Percentiles rank a stretch among this genome's conserved stretches.
phyloP scores from a whole-genome alignment of 2,329 filamentous ascomycete genomes.

The Neurospora crassa region DNA sequence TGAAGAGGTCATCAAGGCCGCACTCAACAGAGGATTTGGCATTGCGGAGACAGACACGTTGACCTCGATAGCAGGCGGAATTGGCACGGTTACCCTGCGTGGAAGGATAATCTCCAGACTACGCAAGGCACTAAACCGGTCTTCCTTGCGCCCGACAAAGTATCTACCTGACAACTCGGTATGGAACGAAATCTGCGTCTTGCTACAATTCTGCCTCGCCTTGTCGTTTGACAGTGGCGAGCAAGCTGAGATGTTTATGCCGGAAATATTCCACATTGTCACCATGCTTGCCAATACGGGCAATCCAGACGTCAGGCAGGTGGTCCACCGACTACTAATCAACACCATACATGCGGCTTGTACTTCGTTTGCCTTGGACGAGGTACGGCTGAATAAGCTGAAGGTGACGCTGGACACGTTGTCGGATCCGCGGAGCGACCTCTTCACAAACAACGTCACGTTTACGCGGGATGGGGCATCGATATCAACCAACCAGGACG shows the following conservation, averaged over 20 bases:
- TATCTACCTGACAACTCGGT: slow-evolving; percentile 56
- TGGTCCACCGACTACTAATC: slow-evolving; percentile 54
- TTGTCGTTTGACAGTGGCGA: slow-evolving; percentile 59
- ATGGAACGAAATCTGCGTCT: slow-evolving; percentile 59
- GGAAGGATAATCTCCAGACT: slow-evolving; percentile 57
- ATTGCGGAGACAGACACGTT: slow-evolving; percentile 51
- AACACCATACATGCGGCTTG: slow-evolving; percentile 61
- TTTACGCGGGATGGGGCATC: slow-evolving; percentile 43
- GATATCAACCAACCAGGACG: slow-evolving; percentile 44
- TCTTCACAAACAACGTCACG: slow-evolving; percentile 40
- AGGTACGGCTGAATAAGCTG: slow-evolving; percentile 46
- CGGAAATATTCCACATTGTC: slow-evolving; percentile 61
- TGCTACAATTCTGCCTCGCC: slow-evolving; percentile 56
- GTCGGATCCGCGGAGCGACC: slow-evolving; percentile 49
- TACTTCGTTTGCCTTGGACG: slow-evolving; percentile 54
- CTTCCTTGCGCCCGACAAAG: slow-evolving; percentile 56
- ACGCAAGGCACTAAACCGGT: slow-evolving; percentile 57
- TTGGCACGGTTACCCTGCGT: slow-evolving; percentile 55
- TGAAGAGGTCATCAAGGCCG: slow-evolving; percentile 57
- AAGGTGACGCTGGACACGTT: slow-evolving; percentile 47
- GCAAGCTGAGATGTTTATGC: slow-evolving; percentile 58
- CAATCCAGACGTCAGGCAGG: slow-evolving; percentile 41
- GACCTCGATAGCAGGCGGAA: slow-evolving; percentile 51
- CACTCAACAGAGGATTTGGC: slow-evolving; percentile 45
- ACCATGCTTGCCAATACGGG: slow-evolving; percentile 63